A percentile compares a stretch with the other conserved stretches of the same genome.
Conservation (phyloP, 805 yeast species). For the Metschnikowia henanensis region DNA sequence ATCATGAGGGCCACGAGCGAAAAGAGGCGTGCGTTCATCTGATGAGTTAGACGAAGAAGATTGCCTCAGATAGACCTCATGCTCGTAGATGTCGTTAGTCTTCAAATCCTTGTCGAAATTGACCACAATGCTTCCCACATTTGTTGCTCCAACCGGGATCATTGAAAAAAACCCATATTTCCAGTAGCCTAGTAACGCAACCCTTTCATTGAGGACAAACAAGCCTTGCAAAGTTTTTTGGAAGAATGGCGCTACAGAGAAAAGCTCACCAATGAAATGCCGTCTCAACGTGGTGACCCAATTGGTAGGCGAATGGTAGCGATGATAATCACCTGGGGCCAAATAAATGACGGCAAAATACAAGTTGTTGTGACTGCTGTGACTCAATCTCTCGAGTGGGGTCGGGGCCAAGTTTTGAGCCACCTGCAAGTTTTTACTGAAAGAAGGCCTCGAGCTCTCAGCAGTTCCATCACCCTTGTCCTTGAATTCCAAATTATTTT, state of each 20-base stretch:
- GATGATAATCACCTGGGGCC: conserved; percentile 98
- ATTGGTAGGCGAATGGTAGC: conserved; percentile 92
- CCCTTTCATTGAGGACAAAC: conserved; percentile 92
- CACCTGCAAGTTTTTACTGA: conserved; percentile 38
- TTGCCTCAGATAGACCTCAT: conserved; percentile 35
- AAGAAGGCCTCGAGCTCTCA: conserved; percentile 29
- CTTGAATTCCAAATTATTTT: conserved; percentile 49
- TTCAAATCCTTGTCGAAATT: conserved; percentile 89
- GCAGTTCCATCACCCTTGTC: conserved; percentile 69
- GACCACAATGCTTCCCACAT: conserved; percentile 91
- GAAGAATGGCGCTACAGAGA: conserved; percentile 95
- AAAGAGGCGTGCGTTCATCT: conserved; percentile 34
- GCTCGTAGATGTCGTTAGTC: conserved; percentile 74
- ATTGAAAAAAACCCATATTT: conserved; percentile 94
- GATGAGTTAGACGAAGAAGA: conserved; percentile 6
- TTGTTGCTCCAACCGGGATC: conserved; percentile 99
- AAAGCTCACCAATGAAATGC: conserved; percentile 94
- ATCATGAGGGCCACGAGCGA: conserved; percentile 16
- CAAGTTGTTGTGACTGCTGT: conserved; percentile 51
- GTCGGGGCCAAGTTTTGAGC: conserved; percentile 42
- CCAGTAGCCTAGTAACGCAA: conserved; percentile 94
- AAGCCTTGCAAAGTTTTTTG: conserved; percentile 84
- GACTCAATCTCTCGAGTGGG: conserved; percentile 29
- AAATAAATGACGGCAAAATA: conserved; percentile 90
- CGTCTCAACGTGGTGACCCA: conserved; percentile 96